phyloP scores from a whole-genome alignment of 441 rosid species.

The Gossypium laxum region DNA sequence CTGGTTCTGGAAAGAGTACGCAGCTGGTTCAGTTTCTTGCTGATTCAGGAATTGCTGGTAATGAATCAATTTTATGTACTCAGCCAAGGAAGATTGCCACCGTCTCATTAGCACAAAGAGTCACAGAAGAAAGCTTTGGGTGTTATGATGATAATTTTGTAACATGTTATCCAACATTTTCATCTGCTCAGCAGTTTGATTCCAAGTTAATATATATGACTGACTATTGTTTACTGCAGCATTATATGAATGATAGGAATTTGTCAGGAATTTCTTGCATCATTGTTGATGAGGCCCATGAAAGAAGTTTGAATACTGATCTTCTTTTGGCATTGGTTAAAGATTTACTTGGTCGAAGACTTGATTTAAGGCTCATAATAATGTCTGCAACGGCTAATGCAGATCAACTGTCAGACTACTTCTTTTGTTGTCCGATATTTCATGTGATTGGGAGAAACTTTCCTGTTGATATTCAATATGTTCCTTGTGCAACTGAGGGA shows the following conservation, averaged over 20 bases:
- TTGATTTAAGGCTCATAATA: slow-evolving; percentile 61
- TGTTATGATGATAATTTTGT: slow-evolving; percentile 48
- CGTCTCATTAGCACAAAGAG: slow-evolving; percentile 58
- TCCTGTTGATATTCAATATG: slow-evolving; percentile 68
- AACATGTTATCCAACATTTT: slow-evolving; percentile 46
- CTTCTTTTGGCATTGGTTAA: slow-evolving; percentile 68
- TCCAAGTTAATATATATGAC: slow-evolving; percentile 71
- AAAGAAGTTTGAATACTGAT: slow-evolving; percentile 88
- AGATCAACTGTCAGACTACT: slow-evolving; percentile 56
- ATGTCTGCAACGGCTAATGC: slow-evolving; percentile 97
- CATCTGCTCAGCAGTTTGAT: slow-evolving; percentile 41
- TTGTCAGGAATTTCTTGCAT: slow-evolving; percentile 74
- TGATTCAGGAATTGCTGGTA: slow-evolving; percentile 62
- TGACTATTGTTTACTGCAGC: slow-evolving; percentile 73
- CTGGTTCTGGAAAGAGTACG: slow-evolving; percentile 95
- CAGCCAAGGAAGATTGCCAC: slow-evolving; percentile 89
- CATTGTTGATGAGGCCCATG: slow-evolving; percentile 89
- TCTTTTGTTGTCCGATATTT: slow-evolving; percentile 50
- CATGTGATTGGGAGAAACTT: slow-evolving; percentile 59
- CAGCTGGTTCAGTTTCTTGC: slow-evolving; percentile 83
- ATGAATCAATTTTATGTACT: slow-evolving; percentile 63
- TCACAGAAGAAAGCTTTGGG: slow-evolving; percentile 57
- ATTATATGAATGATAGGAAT: slow-evolving; percentile 51
- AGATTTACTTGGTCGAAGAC: slow-evolving; percentile 46
- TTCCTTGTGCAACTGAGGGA: slow-evolving; percentile 34